Conservation (phyloP, 2,329 filamentous ascomycete genomes). For the Xylaria sp. region DNA sequence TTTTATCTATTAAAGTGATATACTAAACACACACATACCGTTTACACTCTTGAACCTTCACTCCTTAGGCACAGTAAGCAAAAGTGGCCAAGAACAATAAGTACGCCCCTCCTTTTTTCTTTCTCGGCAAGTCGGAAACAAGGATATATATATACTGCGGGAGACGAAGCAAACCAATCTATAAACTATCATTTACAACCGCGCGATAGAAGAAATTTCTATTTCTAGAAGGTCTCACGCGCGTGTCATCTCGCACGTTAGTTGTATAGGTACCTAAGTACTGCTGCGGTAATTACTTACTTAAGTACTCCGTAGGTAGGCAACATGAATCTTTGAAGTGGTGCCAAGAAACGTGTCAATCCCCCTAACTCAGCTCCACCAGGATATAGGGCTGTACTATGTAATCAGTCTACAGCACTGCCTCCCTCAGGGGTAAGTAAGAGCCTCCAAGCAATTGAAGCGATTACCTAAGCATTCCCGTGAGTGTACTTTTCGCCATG, state of each 20-base stretch:
- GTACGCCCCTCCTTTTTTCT: not conserved
- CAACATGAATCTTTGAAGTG: not conserved
- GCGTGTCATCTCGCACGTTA: not conserved
- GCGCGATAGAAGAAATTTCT: not conserved
- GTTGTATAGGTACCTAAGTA: not conserved
- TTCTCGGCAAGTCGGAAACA: not conserved
- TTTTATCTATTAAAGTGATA: too few species aligned
- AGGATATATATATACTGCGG: not conserved
- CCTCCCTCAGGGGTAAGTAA: conserved; percentile 41
- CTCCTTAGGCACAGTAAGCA: not conserved
- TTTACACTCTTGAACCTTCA: too few species aligned
- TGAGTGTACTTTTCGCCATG: too few species aligned
- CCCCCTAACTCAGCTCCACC: not conserved
- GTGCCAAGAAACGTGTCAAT: not conserved
- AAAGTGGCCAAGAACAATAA: not conserved
- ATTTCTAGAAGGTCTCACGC: not conserved
- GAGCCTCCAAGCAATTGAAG: too few species aligned
- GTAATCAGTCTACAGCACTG: conserved; percentile 35
- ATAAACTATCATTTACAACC: not conserved
- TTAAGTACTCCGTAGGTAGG: too few species aligned
- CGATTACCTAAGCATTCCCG: too few species aligned
- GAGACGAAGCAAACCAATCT: not conserved
- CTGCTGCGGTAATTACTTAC: too few species aligned
- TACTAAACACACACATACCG: not conserved
- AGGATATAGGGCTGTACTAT: not conserved